Conservation (phyloP, 1,139 yeast genomes). For the Meyerozyma sp. region DNA sequence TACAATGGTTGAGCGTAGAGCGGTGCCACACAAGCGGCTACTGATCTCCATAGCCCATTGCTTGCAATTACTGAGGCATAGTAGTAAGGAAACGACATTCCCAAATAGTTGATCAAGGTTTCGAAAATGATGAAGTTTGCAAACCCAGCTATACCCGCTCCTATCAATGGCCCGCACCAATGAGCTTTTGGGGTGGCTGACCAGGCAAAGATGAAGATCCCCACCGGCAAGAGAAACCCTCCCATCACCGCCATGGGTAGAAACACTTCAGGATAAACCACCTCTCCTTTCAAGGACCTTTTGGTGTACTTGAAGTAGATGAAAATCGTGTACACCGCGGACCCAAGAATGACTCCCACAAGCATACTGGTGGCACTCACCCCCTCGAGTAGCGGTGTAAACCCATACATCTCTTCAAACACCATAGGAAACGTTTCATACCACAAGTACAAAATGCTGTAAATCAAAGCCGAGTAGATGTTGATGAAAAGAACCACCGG, state of each 20-base stretch:
- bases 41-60: constrained; percentile 47
- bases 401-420: constrained; percentile 36
- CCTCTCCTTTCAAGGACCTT: constrained; percentile 16
- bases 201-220: constrained; percentile 49
- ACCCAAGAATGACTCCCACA: constrained; percentile 32
- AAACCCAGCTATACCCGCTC: constrained; percentile 32
- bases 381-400: constrained; percentile 47
- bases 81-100: constrained; percentile 31
- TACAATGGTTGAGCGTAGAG: constrained; percentile 52
- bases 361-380: constrained; percentile 37
- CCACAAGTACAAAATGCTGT: constrained; percentile 51
- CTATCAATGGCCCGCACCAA: constrained; percentile 42
- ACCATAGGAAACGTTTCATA: constrained; percentile 62
- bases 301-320: constrained; percentile 19
- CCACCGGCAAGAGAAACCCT: constrained; percentile 34
- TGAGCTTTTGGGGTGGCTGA: constrained; percentile 32
- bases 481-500: constrained; percentile 44
- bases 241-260: constrained; percentile 42
- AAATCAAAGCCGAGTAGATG: constrained; percentile 47
- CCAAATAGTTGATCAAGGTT: constrained; percentile 29
- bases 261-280: constrained; percentile 34
- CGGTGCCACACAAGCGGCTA: constrained; percentile 59
- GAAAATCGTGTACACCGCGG: constrained; percentile 16
- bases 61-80: constrained; percentile 59
- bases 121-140: constrained; percentile 40